Conservation (phyloP, 192 early-diverging fungal genomes). For the Coemansia sp. region DNA sequence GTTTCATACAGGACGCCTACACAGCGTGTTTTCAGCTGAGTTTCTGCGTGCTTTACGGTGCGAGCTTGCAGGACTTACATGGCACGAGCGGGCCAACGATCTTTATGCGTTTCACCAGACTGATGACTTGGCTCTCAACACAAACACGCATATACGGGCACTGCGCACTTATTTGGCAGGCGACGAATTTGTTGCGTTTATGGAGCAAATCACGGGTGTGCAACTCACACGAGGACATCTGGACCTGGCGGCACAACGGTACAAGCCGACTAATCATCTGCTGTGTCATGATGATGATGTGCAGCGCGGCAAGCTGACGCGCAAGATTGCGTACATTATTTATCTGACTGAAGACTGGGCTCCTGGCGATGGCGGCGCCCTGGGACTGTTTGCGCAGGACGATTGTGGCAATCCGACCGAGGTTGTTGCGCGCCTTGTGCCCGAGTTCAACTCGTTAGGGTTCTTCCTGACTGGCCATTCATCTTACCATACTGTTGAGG, state of each 20-base stretch:
- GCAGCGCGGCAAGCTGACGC: slow-evolving; percentile 56
- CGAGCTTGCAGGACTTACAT: slow-evolving; percentile 25
- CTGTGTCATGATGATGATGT: slow-evolving; percentile 78
- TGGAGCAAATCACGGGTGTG: slow-evolving; percentile 64
- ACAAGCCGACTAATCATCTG: slow-evolving; percentile 61
- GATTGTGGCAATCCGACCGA: slow-evolving; percentile 51
- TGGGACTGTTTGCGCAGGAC: slow-evolving; percentile 64
- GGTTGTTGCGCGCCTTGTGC: slow-evolving; percentile 48
- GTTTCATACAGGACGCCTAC: slow-evolving; percentile 38
- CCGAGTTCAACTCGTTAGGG: slow-evolving; percentile 59
- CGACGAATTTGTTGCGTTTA: slow-evolving; percentile 59
- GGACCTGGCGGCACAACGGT: slow-evolving; percentile 70
- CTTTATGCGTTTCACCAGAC: slow-evolving; percentile 72
- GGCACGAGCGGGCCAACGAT: slow-evolving; percentile 62
- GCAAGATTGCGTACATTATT: slow-evolving; percentile 71
- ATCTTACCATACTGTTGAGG: slow-evolving; percentile 63
- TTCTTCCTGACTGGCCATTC: slow-evolving; percentile 62
- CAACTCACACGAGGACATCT: slow-evolving; percentile 59
- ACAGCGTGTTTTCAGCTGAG: slow-evolving; percentile 9
- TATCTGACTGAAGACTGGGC: slow-evolving; percentile 70
- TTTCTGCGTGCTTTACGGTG: slow-evolving; percentile 28
- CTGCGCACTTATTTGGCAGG: slow-evolving; percentile 63
- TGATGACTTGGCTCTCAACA: slow-evolving; percentile 58
- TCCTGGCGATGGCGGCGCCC: slow-evolving; percentile 61
- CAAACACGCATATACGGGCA: slow-evolving; percentile 41